A percentile compares a stretch with the other conserved stretches of the same genome.
Conservation (phyloP, 2,329 filamentous ascomycete genomes). For the Coniochaeta prunicola region DNA sequence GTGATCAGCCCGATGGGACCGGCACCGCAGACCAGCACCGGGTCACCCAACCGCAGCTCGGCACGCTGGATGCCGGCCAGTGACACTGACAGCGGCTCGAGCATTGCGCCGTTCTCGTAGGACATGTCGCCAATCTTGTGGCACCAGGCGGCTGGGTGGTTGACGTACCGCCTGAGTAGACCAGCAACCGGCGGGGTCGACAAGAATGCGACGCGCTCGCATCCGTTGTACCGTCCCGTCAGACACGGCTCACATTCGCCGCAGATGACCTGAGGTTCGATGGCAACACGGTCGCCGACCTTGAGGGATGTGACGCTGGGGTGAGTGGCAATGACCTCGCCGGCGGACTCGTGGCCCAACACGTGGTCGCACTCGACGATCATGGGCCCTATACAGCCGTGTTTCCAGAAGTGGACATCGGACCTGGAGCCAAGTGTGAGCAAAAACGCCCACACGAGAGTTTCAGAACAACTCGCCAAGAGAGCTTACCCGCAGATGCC, state of each 20-base stretch:
- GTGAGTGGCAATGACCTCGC: slow-evolving; percentile 74
- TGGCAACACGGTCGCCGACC: slow-evolving; percentile 82
- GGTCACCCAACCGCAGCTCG: slow-evolving; percentile 73
- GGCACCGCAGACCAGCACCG: slow-evolving; percentile 83
- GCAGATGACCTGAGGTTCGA: slow-evolving; percentile 94
- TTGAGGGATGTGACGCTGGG: slow-evolving; percentile 71
- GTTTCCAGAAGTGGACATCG: slow-evolving; percentile 96
- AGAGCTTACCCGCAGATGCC: slow-evolving; percentile 82
- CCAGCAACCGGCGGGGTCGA: slow-evolving; percentile 87
- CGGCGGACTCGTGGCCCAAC: slow-evolving; percentile 89
- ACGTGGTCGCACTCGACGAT: slow-evolving; percentile 84
- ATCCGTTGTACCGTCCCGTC: slow-evolving; percentile 92
- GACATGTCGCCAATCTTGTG: slow-evolving; percentile 92
- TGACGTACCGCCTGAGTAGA: slow-evolving; percentile 84
- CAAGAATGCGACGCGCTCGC: slow-evolving; percentile 76
- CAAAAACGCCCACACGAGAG: background rate
- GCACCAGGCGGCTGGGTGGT: slow-evolving; percentile 91
- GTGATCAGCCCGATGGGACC: slow-evolving; percentile 92
- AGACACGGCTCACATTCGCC: slow-evolving; percentile 83
- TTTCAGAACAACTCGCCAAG: background rate
- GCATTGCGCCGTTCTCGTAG: slow-evolving; percentile 82
- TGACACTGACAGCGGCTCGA: slow-evolving; percentile 86
- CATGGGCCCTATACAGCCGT: slow-evolving; percentile 93
- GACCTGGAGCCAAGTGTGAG: slow-evolving; percentile 46
- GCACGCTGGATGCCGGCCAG: slow-evolving; percentile 83